These are phyloP conservation scores for Apiospora arundinis DNA, from an alignment of 2,329 filamentous ascomycete genomes.

Conservation along the genomic window DNA sequence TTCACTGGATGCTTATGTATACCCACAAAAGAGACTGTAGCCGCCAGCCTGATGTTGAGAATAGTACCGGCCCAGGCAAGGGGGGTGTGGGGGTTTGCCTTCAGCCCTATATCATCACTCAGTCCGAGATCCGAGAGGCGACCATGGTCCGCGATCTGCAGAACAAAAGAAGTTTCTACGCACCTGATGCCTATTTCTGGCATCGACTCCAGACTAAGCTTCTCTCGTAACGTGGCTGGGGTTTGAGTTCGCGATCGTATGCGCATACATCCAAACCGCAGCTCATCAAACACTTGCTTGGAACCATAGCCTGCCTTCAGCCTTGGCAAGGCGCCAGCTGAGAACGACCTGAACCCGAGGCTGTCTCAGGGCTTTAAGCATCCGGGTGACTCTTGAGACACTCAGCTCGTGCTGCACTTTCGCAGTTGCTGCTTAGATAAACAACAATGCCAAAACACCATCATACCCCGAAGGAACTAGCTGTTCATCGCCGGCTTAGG, in stretches of 20 bases:
- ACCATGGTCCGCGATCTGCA: background rate
- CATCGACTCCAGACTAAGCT: background rate
- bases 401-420: background rate
- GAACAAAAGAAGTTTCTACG: background rate
- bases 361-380: background rate
- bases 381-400: background rate
- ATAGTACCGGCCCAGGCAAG: background rate
- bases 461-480: background rate
- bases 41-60: conserved; percentile 1
- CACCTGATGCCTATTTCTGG: background rate
- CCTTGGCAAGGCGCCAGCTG: background rate
- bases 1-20: background rate
- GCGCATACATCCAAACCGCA: background rate
- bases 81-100: conserved; percentile 1
- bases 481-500: background rate
- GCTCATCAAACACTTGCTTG: background rate
- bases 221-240: background rate
- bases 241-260: background rate
- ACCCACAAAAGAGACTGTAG: background rate
- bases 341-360: background rate
- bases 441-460: too few species aligned
- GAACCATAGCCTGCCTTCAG: background rate
- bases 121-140: background rate
- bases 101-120: conserved; percentile 4
- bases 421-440: background rate